Conservation (phyloP, 176 grass and related monocot species). For the Oropetium thomaeum region DNA sequence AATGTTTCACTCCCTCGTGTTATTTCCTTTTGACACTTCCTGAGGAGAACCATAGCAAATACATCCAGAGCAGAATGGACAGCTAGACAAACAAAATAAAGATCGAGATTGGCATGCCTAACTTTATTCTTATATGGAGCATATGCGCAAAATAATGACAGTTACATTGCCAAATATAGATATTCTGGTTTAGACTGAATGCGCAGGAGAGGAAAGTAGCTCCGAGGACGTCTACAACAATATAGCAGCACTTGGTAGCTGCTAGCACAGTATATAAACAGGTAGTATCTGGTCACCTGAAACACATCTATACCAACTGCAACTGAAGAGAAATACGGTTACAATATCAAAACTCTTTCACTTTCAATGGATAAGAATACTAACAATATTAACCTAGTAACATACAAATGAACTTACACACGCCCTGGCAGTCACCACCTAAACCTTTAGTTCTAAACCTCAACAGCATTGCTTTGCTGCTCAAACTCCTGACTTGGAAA, state of each 20-base stretch:
- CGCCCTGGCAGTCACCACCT: background rate
- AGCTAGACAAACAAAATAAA: background rate
- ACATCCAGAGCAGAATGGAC: background rate
- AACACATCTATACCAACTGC: conserved; percentile 27
- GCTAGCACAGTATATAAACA: background rate
- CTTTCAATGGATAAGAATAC: conserved; percentile 30
- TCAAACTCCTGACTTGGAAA: conserved; percentile 76
- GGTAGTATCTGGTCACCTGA: background rate
- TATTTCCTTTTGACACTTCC: background rate
- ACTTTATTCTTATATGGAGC: background rate
- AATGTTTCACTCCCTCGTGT: conserved; percentile 1
- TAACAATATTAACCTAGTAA: conserved; percentile 18
- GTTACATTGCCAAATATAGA: background rate
- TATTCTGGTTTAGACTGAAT: background rate
- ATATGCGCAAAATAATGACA: background rate
- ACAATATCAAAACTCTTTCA: conserved; percentile 49
- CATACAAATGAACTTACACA: conserved; percentile 15
- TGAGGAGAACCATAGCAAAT: background rate
- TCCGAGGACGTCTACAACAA: background rate
- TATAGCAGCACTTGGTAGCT: background rate
- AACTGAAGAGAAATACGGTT: conserved; percentile 12
- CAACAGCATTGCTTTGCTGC: conserved; percentile 29
- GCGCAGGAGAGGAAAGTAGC: background rate
- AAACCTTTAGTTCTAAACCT: conserved; percentile 14
- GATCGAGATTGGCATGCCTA: background rate